A percentile compares a stretch with the other conserved stretches of the same genome.
These are phyloP conservation scores for Cryptococcus jaspeensis DNA, from an alignment of 1,284 basidiomycete genomes.

Conservation along the genomic window DNA sequence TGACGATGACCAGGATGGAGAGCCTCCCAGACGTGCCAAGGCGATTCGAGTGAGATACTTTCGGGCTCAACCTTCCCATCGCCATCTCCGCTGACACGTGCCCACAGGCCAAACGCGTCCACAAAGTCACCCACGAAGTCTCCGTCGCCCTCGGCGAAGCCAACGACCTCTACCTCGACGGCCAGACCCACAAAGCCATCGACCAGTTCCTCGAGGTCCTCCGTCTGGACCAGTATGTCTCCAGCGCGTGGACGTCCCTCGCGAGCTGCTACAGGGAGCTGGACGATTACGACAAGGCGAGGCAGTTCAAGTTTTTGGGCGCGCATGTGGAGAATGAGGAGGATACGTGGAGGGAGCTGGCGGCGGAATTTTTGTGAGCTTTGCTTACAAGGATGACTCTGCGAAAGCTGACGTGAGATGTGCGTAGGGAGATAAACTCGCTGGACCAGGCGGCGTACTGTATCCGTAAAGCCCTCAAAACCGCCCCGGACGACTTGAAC, in stretches of 20 bases:
- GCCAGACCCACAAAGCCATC: slow-evolving; percentile 67
- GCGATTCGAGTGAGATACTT: neutral
- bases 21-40: slow-evolving; percentile 9
- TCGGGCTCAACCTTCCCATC: too few relatives aligned
- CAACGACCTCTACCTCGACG: slow-evolving; percentile 75
- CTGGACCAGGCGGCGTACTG: slow-evolving; percentile 86
- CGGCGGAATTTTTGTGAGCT: slow-evolving; percentile 66
- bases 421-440: slow-evolving; percentile 4
- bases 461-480: slow-evolving; percentile 75
- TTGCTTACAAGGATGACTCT: neutral
- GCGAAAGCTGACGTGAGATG: slow-evolving; percentile 8
- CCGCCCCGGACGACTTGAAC: slow-evolving; percentile 77
- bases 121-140: slow-evolving; percentile 76
- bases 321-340: slow-evolving; percentile 81
- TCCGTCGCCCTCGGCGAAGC: slow-evolving; percentile 77
- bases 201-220: slow-evolving; percentile 87
- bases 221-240: slow-evolving; percentile 83
- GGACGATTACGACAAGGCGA: slow-evolving; percentile 65
- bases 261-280: slow-evolving; percentile 74
- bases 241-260: slow-evolving; percentile 80
- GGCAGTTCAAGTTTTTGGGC: slow-evolving; percentile 84
- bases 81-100: neutral
- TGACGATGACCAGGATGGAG: slow-evolving; percentile 26
- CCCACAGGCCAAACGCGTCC: slow-evolving; percentile 52
- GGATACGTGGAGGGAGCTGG: slow-evolving; percentile 84